Base-by-base conservation (phyloP, 495 filamentous ascomycete species). In the Trichocladium antarcticum region DNA sequence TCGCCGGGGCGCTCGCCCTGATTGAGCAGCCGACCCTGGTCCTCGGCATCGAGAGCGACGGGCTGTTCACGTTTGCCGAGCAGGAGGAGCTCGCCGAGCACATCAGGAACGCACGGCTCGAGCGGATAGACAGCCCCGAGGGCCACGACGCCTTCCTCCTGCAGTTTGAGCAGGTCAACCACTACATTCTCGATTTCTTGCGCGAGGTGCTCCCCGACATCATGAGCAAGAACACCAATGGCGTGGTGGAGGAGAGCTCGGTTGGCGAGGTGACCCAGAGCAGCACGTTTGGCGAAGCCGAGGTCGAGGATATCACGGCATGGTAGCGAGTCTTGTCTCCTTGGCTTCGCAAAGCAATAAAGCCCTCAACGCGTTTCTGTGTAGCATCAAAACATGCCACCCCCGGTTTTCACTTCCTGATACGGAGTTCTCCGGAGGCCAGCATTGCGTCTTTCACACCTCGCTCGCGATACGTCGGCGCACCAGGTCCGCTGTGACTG, bases 81-180 rank as follows among this genome's bases (percentile, higher is more conserved):
- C 92, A 98, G 69, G 74, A 94, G 61, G 87, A 96, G 62, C 64
- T 98, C 31, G 92, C 89, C 1, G 78, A 79, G 11, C 81, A 81
- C 31, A 94, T 98, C 52, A 82, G 83, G 1, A 70, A 89, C 51
- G 82, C 84, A 0, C 71, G 81, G 21, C 67, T 98, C 21, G 77
- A 87, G 61, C 85, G 78, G 28, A 98, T 98, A 41, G 87, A 96
- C 56, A 89, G 83, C 52, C 83, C 87, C 2, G 92, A 98, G 62
- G 92, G 92, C 8, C 92, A 98, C 56, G 92, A 98, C 63, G 92
- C 92, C 1, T 98, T 98, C 65, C 69, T 98, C 53, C 69, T 98
- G 44, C 89, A 97, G 63, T 98, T 98, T 57, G 85, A 95, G 68
- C 90, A 97, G 70, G 92, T 97, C 49, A 98, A 98, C 64, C 68